Evolutionary conservation across 2,329 filamentous ascomycete species (phyloP).

Genomic region (Fusarium domesticum): DNA sequence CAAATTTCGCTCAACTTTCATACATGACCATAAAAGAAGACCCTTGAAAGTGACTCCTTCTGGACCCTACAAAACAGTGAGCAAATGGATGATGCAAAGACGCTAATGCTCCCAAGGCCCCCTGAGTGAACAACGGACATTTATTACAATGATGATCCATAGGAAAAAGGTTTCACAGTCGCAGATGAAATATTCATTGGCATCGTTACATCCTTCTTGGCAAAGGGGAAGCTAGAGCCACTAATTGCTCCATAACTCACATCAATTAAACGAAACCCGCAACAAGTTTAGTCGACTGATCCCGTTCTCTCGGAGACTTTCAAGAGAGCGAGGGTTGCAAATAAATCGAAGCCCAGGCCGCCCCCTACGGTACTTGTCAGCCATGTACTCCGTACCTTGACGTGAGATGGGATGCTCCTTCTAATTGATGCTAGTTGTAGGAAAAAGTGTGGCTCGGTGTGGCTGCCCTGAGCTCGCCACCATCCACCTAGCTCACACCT

Average conservation of each 20-base stretch:
- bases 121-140: neutral
- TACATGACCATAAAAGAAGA: neutral
- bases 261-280: neutral
- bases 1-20: no score
- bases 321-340: neutral
- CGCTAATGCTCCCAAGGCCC: conserved; percentile 3
- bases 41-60: no score
- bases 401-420: conserved; percentile 6
- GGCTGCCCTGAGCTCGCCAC: neutral
- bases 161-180: conserved; percentile 18
- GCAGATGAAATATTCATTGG: neutral
- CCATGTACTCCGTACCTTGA: conserved; percentile 9
- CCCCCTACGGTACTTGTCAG: conserved; percentile 13
- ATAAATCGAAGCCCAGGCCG: neutral
- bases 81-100: conserved; percentile 9
- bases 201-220: neutral
- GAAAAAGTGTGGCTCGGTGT: neutral
- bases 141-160: neutral
- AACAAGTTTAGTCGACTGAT: neutral
- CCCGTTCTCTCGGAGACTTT: neutral
- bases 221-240: conserved; percentile 16
- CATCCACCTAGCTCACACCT: neutral
- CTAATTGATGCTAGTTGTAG: neutral
- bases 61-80: conserved; percentile 1
- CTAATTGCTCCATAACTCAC: no score